A percentile compares a stretch with the other conserved stretches of the same genome.
Evolutionary conservation across 2,329 filamentous ascomycete species (phyloP).

Genomic region (Aspergillus sp.): DNA sequence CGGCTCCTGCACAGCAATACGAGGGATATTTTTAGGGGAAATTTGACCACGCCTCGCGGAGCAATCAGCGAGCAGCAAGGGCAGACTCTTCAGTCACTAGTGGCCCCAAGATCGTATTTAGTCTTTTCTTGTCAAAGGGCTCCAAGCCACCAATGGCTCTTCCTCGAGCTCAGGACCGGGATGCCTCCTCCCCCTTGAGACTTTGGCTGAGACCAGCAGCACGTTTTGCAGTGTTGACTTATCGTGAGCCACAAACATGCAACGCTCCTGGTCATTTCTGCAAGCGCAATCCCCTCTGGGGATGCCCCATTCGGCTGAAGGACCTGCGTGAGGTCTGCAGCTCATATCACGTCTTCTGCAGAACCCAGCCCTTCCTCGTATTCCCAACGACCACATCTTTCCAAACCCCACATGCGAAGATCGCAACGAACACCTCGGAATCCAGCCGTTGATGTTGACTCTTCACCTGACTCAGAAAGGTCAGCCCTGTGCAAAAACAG

Average conservation of each 20-base stretch:
- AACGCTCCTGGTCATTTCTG: background rate
- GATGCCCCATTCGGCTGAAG: background rate
- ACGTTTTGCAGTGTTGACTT: background rate
- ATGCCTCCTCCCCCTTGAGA: background rate
- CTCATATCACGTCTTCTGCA: too few species aligned
- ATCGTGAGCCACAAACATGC: background rate
- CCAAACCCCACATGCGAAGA: background rate
- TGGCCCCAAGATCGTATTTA: background rate
- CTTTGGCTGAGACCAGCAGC: background rate
- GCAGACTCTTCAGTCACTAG: background rate
- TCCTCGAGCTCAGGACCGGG: background rate
- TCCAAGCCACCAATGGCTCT: background rate
- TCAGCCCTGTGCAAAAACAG: background rate
- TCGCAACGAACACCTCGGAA: background rate
- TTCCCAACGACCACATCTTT: background rate
- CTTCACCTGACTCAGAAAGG: background rate
- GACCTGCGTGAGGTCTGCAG: too few species aligned
- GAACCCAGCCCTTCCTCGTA: background rate
- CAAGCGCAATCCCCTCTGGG: background rate
- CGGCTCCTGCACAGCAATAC: slow-evolving; percentile 8
- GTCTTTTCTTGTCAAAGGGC: background rate
- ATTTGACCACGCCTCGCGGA: background rate
- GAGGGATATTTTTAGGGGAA: slow-evolving; percentile 1
- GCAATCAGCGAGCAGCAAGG: slow-evolving; percentile 2
- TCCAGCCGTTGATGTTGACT: too few species aligned